A percentile compares a stretch with the other conserved stretches of the same genome.
phyloP scores from a whole-genome alignment of 805 yeast genomes.

The Zygosaccharomyces kombuchaensis region DNA sequence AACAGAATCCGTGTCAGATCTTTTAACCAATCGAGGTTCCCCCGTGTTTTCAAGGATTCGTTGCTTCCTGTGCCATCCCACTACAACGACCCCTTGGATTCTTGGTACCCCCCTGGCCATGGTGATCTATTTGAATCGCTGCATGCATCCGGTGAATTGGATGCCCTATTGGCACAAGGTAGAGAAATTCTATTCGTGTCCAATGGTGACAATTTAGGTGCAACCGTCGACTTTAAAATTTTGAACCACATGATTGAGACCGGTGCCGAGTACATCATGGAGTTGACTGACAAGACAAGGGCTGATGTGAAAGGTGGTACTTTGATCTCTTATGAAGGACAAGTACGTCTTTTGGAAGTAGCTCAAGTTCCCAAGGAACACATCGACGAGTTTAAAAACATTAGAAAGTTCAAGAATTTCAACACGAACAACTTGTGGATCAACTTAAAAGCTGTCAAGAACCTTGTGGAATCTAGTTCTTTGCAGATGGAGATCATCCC shows the following conservation, averaged over 20 bases:
- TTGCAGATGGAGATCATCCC: constrained; percentile 94
- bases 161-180: constrained; percentile 83
- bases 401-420: constrained; percentile 96
- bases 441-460: constrained; percentile 88
- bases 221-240: constrained; percentile 90
- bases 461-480: constrained; percentile 77
- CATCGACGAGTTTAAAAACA: constrained; percentile 95
- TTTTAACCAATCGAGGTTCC: constrained; percentile 96
- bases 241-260: constrained; percentile 90
- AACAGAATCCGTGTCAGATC: constrained; percentile 93
- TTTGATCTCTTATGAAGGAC: constrained; percentile 90
- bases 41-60: constrained; percentile 94
- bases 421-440: constrained; percentile 98
- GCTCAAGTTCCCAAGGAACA: constrained; percentile 96
- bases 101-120: constrained; percentile 99
- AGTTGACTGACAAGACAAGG: constrained; percentile 95
- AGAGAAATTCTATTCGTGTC: constrained; percentile 94
- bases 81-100: constrained; percentile 66
- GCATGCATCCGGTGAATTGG: constrained; percentile 86
- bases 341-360: constrained; percentile 89
- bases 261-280: constrained; percentile 94
- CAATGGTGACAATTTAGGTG: constrained; percentile 97
- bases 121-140: constrained; percentile 94
- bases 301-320: constrained; percentile 99
- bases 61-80: constrained; percentile 86